A percentile compares a stretch with the other conserved stretches of the same genome.
These are phyloP conservation scores for Yamadazyma mexicana DNA, from an alignment of 1,139 yeast genomes.

Conservation along the genomic window DNA sequence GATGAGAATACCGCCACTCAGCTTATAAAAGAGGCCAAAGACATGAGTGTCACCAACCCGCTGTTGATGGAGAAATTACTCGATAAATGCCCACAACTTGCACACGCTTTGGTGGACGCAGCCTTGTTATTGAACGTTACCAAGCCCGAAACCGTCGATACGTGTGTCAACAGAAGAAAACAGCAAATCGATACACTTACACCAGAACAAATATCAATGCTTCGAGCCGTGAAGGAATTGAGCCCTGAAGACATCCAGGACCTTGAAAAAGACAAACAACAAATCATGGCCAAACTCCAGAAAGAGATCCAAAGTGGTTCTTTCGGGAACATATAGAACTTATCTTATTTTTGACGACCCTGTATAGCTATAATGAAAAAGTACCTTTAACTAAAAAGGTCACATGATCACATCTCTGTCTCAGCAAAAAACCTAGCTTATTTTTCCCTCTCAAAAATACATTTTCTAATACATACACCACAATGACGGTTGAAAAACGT, in stretches of 20 bases:
- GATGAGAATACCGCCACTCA: conserved; percentile 58
- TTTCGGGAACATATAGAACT: conserved; percentile 33
- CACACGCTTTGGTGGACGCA: conserved; percentile 81
- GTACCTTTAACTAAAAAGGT: too few species aligned
- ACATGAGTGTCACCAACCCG: conserved; percentile 63
- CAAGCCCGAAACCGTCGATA: conserved; percentile 53
- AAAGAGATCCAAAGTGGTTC: conserved; percentile 46
- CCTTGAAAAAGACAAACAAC: conserved; percentile 60
- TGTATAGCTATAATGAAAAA: too few species aligned
- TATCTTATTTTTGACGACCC: too few species aligned
- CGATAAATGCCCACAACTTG: conserved; percentile 71
- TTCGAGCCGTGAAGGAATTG: conserved; percentile 58
- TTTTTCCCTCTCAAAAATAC: background rate
- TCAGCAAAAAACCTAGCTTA: background rate
- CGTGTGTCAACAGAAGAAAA: conserved; percentile 34
- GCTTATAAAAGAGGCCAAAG: conserved; percentile 61
- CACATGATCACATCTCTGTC: conserved; percentile 3
- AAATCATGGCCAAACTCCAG: conserved; percentile 36
- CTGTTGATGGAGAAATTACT: conserved; percentile 63
- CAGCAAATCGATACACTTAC: conserved; percentile 43
- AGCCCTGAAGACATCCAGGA: conserved; percentile 62
- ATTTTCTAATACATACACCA: background rate
- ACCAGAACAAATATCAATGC: conserved; percentile 50
- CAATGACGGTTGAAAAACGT: conserved; percentile 21
- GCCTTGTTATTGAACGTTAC: conserved; percentile 60